Evolutionary conservation across 2,329 filamentous ascomycete genomes (phyloP).

Genomic region (Coniochaeta pulveracea): DNA sequence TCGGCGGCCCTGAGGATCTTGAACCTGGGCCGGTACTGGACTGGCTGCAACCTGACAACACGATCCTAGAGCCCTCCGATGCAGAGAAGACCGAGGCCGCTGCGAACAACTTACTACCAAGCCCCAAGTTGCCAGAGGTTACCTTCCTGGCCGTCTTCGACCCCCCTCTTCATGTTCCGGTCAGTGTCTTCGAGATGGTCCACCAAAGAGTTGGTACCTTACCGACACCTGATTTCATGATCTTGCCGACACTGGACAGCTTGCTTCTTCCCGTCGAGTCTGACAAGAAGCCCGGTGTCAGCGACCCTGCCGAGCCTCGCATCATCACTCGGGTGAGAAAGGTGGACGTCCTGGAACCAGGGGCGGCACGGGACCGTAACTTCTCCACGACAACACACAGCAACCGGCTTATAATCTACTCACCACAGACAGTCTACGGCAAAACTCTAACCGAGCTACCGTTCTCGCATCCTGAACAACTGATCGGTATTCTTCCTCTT

Average conservation of each 20-base stretch:
- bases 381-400: constrained; percentile 27
- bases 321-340: constrained; percentile 37
- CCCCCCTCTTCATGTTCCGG: constrained; percentile 61
- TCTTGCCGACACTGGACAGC: constrained; percentile 40
- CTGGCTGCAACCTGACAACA: constrained; percentile 64
- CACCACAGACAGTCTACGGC: constrained; percentile 63
- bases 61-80: constrained; percentile 33
- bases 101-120: constrained; percentile 18
- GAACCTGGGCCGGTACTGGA: constrained; percentile 37
- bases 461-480: constrained; percentile 67
- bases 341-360: constrained; percentile 28
- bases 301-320: constrained; percentile 45
- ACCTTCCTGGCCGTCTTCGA: constrained; percentile 66
- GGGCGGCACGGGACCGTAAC: constrained; percentile 11
- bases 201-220: constrained; percentile 45
- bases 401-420: constrained; percentile 59
- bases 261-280: constrained; percentile 43
- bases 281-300: constrained; percentile 30
- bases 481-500: constrained; percentile 61
- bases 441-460: constrained; percentile 56
- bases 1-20: constrained; percentile 31
- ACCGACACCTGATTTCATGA: constrained; percentile 23
- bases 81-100: constrained; percentile 7
- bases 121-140: constrained; percentile 52
- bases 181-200: constrained; percentile 50